Evolutionary conservation across 345 rosid genomes (phyloP), one percentile per base, ranked within the genome.

Genomic region (rapeseed (Brassica napus)): DNA sequence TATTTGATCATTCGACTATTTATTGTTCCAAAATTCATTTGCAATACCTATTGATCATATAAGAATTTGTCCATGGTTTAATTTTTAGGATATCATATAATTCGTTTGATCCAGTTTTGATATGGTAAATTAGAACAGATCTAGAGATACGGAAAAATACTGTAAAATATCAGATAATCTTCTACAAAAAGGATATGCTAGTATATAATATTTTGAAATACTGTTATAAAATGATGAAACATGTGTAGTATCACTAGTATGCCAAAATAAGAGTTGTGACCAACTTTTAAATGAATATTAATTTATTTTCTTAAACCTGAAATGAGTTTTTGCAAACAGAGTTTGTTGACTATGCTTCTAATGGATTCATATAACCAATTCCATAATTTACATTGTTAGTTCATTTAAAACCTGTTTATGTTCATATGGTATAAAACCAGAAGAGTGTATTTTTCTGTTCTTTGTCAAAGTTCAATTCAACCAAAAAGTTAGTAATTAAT

Each of bases 401-500:
- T 54, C 23, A 15, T 16, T 6, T 6, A 15, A 15, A 15, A 54
- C 59, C 59, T 54, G 2, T 58, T 7, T 11, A 12, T 47, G 32
- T 73, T 30, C 31, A 44, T 62, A 47, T 16, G 30, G 59, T 28
- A 62, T 16, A 24, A 7, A 60, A 54, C 15, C 15, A 30, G 69
- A 62, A 47, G 60, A 6, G 47, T 21, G 59, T 54, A 15, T 15
- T 54, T 49, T 54, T 52, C 23, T 52, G 58, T 52, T 31, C 52
- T 32, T 21, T 18, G 64, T 28, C 67, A 72, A 74, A 32, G 10
- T 67, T 57, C 66, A n/a, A 4, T 37, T 75, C 57, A 75, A 55
- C 42, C 18, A 24, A 54, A 2, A 14, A 74, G 63, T 18, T 64
- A 32, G 72, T 55, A 54, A 3, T 65, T 54, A 55, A 75, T 66